Conservation (phyloP, 768 basidiomycete genomes). For the Xerocomus spinulosus region DNA sequence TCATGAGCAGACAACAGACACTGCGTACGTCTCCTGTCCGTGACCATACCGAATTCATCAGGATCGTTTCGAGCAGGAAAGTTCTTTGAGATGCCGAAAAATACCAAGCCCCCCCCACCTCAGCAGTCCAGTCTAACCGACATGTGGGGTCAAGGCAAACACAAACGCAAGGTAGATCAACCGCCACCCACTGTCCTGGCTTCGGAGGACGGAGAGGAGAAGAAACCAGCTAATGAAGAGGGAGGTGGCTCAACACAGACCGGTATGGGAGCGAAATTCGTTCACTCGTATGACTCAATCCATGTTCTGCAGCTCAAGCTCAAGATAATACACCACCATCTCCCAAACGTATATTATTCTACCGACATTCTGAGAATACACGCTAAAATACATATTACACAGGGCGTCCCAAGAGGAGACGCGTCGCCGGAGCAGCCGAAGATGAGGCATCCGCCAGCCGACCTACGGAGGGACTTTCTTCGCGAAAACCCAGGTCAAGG, state of each 20-base stretch:
- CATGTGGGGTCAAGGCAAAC: constrained; percentile 61
- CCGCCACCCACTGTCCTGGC: constrained; percentile 17
- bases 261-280: constrained; percentile 10
- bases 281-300: constrained; percentile 1
- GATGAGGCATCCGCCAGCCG: constrained; percentile 30
- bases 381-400: constrained; percentile 5
- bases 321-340: constrained; percentile 35
- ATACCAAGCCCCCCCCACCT: constrained; percentile 58
- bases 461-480: background rate
- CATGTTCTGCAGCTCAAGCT: constrained; percentile 27
- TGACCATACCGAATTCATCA: background rate
- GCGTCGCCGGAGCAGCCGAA: constrained; percentile 52
- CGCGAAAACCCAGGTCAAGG: background rate
- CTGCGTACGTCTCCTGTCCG: constrained; percentile 42
- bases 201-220: constrained; percentile 26
- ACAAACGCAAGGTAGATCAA: constrained; percentile 23
- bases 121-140: constrained; percentile 78
- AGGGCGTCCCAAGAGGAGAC: constrained; percentile 46
- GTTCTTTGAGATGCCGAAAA: constrained; percentile 72
- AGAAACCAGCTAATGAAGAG: constrained; percentile 14
- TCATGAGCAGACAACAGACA: constrained; percentile 72
- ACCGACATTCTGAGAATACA: background rate
- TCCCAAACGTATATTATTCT: constrained; percentile 15
- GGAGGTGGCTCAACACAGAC: constrained; percentile 2
- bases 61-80: constrained; percentile 43